A percentile compares a stretch with the other conserved stretches of the same genome.
Conservation (phyloP, 2,329 filamentous ascomycete genomes). For the Exophiala alcalophila region DNA sequence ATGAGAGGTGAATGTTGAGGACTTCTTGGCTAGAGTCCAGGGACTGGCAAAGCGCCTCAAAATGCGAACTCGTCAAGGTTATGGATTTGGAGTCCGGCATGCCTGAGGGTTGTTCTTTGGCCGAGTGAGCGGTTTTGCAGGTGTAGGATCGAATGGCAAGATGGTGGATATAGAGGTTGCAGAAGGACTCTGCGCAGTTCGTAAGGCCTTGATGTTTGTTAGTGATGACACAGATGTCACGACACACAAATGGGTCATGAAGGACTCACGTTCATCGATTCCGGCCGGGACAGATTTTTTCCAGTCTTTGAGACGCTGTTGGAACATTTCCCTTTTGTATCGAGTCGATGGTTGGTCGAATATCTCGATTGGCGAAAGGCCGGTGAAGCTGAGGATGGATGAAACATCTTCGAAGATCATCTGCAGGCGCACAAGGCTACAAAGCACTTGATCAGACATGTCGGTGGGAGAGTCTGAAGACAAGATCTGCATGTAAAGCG, state of each 20-base stretch:
- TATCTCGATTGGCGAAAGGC: not conserved
- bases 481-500: slow-evolving; percentile 2
- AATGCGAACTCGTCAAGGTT: slow-evolving; percentile 48
- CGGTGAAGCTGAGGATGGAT: not conserved
- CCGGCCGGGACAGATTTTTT: slow-evolving; percentile 15
- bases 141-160: not conserved
- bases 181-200: not conserved
- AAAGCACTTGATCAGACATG: slow-evolving; percentile 4
- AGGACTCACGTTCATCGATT: slow-evolving; percentile 1
- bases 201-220: not conserved
- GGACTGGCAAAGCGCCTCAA: slow-evolving; percentile 63
- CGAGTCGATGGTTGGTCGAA: slow-evolving; percentile 3
- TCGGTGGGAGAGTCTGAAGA: not conserved
- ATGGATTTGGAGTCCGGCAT: slow-evolving; percentile 24
- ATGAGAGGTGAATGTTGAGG: slow-evolving; percentile 60
- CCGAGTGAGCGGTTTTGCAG: slow-evolving; percentile 30
- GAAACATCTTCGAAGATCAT: slow-evolving; percentile 7
- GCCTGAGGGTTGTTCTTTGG: too few species aligned
- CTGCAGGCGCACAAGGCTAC: slow-evolving; percentile 7
- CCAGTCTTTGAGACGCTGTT: slow-evolving; percentile 4
- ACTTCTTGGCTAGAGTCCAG: slow-evolving; percentile 61
- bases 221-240: too few species aligned
- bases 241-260: too few species aligned
- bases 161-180: slow-evolving; percentile 3
- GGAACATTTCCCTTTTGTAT: slow-evolving; percentile 6